Evolutionary conservation across 2,329 filamentous ascomycete genomes (phyloP), one percentile per base, ranked within the genome.

Genomic region (Colletotrichum ledebouriae): DNA sequence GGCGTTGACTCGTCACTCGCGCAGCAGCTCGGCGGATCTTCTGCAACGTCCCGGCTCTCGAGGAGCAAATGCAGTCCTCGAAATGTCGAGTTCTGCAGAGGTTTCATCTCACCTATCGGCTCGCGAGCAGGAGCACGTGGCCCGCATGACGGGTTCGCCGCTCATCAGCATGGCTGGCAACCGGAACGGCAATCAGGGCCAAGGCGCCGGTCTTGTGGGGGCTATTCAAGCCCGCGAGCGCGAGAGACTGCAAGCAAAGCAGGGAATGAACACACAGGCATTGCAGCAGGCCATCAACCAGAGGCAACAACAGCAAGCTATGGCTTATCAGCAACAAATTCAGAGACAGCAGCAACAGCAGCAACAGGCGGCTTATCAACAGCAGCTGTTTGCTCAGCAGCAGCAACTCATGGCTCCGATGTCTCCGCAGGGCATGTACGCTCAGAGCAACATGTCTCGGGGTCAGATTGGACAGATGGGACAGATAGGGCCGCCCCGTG

Each of bases 41-140:
- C 76, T 83, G 22, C 76, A 80, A 3, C 83, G 86, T 0, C 86
- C 89, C 2, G 81, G 81, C 58, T 93, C 91, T 12, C 86, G 89
- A 50, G 87, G 88, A 11, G 84, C 89, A 10, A 84, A 81, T 46
- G 77, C 79, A 4, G 76, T 86, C 64, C 78, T 91, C 34, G 80
- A 82, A 56, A 84, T 88, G 71, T 79, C 86, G 39, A 76, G 73
- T 55, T 74, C 72, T 5, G 78, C 79, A 3, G 79, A 81, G 29
- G 59, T 75, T 52, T 83, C 75, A 25, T 84, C 86, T 0, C 87
- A 90, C 65, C 84, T 97, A n/a, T 94, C 92, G 20, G 94, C 94
- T 17, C 89, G 92, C 15, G 94, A 97, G 78, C 94, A 97, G 77
- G 93, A 97, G 79, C 91, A 97, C 72, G 87, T 97, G n/a, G 92